These are phyloP conservation scores for Globisporangium cystogenes DNA, from an alignment of 352 stramenopile species.

Conservation along the genomic window DNA sequence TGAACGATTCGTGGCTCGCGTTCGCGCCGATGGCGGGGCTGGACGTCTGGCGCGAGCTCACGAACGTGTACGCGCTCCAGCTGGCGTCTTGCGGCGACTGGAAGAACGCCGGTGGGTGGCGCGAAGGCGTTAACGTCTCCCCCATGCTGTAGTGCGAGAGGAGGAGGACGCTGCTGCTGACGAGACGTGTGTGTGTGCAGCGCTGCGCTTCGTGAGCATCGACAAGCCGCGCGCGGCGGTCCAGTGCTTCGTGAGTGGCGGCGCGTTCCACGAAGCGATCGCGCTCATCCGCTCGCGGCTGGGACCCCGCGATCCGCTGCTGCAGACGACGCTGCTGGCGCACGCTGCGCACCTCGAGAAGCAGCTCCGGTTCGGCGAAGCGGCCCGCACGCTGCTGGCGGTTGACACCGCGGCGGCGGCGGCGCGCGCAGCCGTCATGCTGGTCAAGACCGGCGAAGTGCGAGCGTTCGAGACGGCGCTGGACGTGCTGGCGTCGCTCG, in stretches of 20 bases:
- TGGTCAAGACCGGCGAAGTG: constrained; percentile 30
- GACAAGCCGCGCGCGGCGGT: constrained; percentile 49
- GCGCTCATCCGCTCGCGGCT: constrained; percentile 41
- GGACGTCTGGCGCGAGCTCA: constrained; percentile 66
- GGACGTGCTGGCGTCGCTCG: constrained; percentile 18
- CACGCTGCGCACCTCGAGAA: constrained; percentile 34
- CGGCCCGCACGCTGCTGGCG: constrained; percentile 21
- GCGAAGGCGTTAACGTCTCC: too few relatives aligned
- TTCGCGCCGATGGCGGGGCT: constrained; percentile 67
- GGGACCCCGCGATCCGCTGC: constrained; percentile 28
- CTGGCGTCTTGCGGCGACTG: constrained; percentile 37
- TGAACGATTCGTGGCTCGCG: constrained; percentile 53
- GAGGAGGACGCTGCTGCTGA: too few relatives aligned
- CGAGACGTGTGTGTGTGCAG: constrained; percentile 17
- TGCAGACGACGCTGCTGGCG: constrained; percentile 29
- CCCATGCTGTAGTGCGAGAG: too few relatives aligned
- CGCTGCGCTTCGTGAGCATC: constrained; percentile 53
- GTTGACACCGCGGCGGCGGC: constrained; percentile 18
- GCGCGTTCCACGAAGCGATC: constrained; percentile 50
- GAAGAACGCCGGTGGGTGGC: constrained; percentile 30
- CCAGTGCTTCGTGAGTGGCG: constrained; percentile 27
- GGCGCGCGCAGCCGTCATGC: constrained; percentile 17
- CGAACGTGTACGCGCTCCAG: constrained; percentile 54
- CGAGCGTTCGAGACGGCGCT: constrained; percentile 23
- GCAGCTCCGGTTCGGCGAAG: constrained; percentile 23